phyloP scores from a whole-genome alignment of 2,329 filamentous ascomycete genomes.

The Pyrenochaeta sp. region DNA sequence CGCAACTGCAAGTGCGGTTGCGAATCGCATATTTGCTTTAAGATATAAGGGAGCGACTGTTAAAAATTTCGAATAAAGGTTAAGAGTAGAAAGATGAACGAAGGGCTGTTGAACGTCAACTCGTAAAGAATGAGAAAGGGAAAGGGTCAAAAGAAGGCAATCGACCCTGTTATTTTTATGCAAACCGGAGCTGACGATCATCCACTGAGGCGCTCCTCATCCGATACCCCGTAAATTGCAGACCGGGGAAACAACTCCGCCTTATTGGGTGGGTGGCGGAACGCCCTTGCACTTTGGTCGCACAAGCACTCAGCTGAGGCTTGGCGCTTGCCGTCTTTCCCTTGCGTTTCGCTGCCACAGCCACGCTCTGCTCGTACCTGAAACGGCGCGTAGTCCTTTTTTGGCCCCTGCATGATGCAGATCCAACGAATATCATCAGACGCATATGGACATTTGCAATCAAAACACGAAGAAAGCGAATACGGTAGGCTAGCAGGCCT shows the following conservation, averaged over 20 bases:
- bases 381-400: slow-evolving; percentile 9
- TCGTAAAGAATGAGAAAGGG: slow-evolving; percentile 1
- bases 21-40: slow-evolving; percentile 28
- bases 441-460: no score
- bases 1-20: slow-evolving; percentile 30
- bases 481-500: no score
- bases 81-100: slow-evolving; percentile 6
- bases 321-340: slow-evolving; percentile 7
- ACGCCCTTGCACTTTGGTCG: background rate
- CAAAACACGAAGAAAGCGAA: no score
- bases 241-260: background rate
- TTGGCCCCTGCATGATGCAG: slow-evolving; percentile 1
- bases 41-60: slow-evolving; percentile 20
- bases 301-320: slow-evolving; percentile 1
- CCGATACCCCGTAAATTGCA: slow-evolving; percentile 17
- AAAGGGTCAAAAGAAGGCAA: background rate
- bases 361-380: slow-evolving; percentile 7
- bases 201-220: background rate
- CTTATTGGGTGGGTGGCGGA: slow-evolving; percentile 10
- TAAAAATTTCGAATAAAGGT: slow-evolving; percentile 2
- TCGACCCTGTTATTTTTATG: slow-evolving; percentile 11
- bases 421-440: background rate
- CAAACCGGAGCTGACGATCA: slow-evolving; percentile 13
- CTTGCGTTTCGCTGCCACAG: slow-evolving; percentile 1
- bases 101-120: background rate